Conservation (phyloP, 2,329 filamentous ascomycete species). For the Cladosporium oxysporum region DNA sequence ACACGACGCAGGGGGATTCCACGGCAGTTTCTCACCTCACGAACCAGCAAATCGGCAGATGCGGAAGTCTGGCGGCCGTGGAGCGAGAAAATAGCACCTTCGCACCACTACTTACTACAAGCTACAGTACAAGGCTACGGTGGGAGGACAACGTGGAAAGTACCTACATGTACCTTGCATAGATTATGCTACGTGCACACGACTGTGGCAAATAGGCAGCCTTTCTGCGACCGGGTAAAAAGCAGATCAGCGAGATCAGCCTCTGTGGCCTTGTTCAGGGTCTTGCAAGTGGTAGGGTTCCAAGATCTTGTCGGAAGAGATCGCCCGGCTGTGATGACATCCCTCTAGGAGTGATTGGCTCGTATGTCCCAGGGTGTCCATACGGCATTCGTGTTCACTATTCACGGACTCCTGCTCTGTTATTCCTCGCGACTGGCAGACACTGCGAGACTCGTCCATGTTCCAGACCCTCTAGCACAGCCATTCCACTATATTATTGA, state of each 20-base stretch:
- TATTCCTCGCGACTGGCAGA: neutral
- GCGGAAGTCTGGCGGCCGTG: neutral
- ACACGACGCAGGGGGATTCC: neutral
- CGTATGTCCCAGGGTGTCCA: neutral
- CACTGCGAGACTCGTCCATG: neutral
- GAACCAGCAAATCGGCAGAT: neutral
- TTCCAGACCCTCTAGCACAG: neutral
- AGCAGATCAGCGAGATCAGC: neutral
- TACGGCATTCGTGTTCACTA: neutral
- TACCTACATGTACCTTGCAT: constrained; percentile 5
- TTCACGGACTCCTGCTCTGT: neutral
- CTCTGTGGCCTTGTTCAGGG: neutral
- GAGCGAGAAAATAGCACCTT: neutral
- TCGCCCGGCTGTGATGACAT: neutral
- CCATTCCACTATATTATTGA: neutral
- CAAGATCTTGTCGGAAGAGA: neutral
- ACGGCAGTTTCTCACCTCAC: neutral
- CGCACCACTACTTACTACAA: neutral
- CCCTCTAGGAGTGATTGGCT: neutral
- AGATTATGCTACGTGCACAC: neutral
- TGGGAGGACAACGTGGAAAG: neutral
- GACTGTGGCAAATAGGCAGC: neutral
- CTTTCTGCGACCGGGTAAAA: neutral
- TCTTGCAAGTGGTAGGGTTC: neutral
- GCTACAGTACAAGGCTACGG: neutral